phyloP scores from a whole-genome alignment of 2,329 filamentous ascomycete genomes.

The Cylindrodendrum hubeiense region DNA sequence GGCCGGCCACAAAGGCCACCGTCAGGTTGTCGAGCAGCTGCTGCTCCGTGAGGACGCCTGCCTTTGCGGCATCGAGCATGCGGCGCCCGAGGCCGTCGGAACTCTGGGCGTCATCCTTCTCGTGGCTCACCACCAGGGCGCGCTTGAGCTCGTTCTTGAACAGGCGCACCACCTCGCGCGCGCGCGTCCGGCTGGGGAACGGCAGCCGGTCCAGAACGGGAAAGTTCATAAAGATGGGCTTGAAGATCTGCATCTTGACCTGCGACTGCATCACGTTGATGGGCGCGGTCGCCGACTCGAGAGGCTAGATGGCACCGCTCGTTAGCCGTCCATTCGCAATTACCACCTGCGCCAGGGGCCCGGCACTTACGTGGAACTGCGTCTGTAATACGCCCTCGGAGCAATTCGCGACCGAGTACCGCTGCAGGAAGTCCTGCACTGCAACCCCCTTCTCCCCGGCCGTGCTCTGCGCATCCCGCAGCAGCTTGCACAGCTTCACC shows the following conservation, averaged over 20 bases:
- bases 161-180: constrained; percentile 40
- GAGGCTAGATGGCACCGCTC: constrained; percentile 31
- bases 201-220: constrained; percentile 45
- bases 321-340: neutral
- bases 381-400: constrained; percentile 46
- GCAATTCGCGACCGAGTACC: constrained; percentile 52
- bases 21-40: constrained; percentile 56
- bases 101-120: neutral
- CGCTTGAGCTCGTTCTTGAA: constrained; percentile 42
- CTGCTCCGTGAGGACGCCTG: constrained; percentile 47
- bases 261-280: constrained; percentile 41
- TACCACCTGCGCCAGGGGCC: neutral
- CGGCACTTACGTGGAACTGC: constrained; percentile 38
- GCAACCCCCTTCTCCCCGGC: constrained; percentile 35
- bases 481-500: constrained; percentile 40
- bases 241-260: constrained; percentile 50
- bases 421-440: constrained; percentile 50
- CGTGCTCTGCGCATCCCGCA: constrained; percentile 45
- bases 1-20: constrained; percentile 55
- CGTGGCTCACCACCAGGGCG: neutral
- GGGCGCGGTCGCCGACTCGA: constrained; percentile 34
- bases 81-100: constrained; percentile 29
- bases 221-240: constrained; percentile 51
- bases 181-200: constrained; percentile 43
- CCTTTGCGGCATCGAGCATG: constrained; percentile 37